phyloP scores from a whole-genome alignment of 495 filamentous ascomycete genomes.

The Daldinia childiae region DNA sequence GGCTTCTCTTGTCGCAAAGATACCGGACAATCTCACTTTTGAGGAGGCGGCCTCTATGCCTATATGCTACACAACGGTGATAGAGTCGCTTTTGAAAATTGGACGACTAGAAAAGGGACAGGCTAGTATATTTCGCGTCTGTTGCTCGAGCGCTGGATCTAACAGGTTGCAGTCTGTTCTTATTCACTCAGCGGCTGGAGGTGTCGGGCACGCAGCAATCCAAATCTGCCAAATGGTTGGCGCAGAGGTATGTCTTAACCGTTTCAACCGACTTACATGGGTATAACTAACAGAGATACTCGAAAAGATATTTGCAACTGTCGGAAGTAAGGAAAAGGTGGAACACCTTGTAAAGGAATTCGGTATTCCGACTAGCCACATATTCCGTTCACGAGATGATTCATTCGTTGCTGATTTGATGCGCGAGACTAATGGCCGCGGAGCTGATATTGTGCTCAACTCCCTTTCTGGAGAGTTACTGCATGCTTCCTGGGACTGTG shows the following conservation, averaged over 20 bases:
- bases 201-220: neutral
- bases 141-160: neutral
- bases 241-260: neutral
- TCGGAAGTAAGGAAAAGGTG: neutral
- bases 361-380: neutral
- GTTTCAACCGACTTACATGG: neutral
- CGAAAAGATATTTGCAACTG: neutral
- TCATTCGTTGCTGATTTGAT: neutral
- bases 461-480: neutral
- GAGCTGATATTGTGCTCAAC: neutral
- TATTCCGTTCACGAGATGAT: neutral
- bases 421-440: neutral
- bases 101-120: neutral
- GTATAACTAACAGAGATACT: neutral
- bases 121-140: neutral
- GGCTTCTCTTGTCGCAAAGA: neutral
- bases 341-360: neutral
- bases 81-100: neutral
- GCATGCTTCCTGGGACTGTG: constrained; percentile 49
- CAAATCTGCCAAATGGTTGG: neutral
- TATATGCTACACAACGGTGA: neutral
- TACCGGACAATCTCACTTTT: neutral
- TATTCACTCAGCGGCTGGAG: neutral
- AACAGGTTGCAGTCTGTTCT: neutral
- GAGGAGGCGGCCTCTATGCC: neutral